Base-by-base conservation (phyloP, 176 grass and related monocot genomes). In the Cymbopogon citratus region DNA sequence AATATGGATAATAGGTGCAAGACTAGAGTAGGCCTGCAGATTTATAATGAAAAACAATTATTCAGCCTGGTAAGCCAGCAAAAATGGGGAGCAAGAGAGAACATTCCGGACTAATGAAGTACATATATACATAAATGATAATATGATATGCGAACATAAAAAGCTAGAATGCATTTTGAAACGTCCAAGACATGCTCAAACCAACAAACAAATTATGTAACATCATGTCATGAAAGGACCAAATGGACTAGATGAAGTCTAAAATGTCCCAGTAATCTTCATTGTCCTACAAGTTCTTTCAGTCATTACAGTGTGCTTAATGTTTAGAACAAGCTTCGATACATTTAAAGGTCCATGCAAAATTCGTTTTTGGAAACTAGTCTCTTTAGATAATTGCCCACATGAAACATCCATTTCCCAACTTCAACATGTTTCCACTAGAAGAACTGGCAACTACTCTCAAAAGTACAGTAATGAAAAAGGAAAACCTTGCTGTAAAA, bases 1-100 rank as follows among this genome's bases (percentile, higher is more conserved):
- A 81, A 97, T 86, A 82, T 97, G 87, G 76, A 97, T 79, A 73
- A 94, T 76, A 26, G 94, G 89, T 74, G 85, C 87, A 76, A 97
- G 71, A 78, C 91, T 97, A 29, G 91, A 84, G 87, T 94, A 94
- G 64, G 88, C 94, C 94, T 97, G 86, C 71, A 91, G 56, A 69
- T 71, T 75, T 40, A 64, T 59, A 72, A 11, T 49, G 81, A 65
- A 75, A 63, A 76, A 77, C 16, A 46, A 65, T 72, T 41, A 65
- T 12, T 71, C 54, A 52, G 36, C 51, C 13, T 56, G 61, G 23
- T 54, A 79, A 29, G 31, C 57, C 65, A 16, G 12, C 15, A 80
- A 51, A 80, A 80, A 80, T 15, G 31, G 31, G 31, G 21, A 78
- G 45, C 38, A 62, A 29, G 63, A 40, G 21, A 48, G 2, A 51